Percentiles rank a stretch among this genome's conserved stretches.
Evolutionary conservation across 2,329 filamentous ascomycete species (phyloP).

Genomic region (Colletotrichum endophyticum): DNA sequence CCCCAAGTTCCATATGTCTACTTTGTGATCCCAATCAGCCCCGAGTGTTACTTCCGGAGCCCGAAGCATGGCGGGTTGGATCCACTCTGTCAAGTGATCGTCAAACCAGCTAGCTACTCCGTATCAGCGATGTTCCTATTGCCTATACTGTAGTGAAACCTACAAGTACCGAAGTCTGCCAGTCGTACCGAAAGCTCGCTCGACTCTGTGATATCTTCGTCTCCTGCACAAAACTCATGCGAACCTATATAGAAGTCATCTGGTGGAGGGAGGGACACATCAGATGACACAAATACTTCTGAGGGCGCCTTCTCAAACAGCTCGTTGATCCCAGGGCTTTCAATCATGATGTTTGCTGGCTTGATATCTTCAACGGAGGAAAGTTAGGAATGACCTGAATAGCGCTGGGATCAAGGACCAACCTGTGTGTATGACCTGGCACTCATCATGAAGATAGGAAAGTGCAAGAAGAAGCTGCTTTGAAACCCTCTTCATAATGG

Average conservation of each 20-base stretch:
- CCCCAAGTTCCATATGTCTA: not conserved
- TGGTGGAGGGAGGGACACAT: not conserved
- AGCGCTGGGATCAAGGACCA: rapidly evolving
- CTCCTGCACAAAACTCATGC: not conserved
- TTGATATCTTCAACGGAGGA: not conserved
- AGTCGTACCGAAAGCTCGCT: not conserved
- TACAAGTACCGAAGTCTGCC: not conserved
- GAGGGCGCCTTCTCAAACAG: not conserved
- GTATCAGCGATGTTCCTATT: not conserved
- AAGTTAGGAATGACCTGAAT: rapidly evolving
- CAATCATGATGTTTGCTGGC: not conserved
- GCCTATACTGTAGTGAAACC: not conserved
- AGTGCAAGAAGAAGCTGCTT: not conserved
- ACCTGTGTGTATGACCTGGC: not conserved
- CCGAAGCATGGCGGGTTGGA: not conserved
- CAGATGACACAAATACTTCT: not conserved
- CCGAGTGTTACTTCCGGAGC: not conserved
- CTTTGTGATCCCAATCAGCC: not conserved
- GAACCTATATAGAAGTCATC: not conserved
- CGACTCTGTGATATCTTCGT: not conserved
- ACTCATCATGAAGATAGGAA: not conserved
- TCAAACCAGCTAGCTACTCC: not conserved
- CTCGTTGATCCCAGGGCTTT: not conserved
- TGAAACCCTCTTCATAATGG: not conserved
- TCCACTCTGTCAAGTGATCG: not conserved